These are phyloP conservation scores for Leptographium wingfieldii DNA, from an alignment of 2,329 filamentous ascomycete genomes.

Conservation along the genomic window DNA sequence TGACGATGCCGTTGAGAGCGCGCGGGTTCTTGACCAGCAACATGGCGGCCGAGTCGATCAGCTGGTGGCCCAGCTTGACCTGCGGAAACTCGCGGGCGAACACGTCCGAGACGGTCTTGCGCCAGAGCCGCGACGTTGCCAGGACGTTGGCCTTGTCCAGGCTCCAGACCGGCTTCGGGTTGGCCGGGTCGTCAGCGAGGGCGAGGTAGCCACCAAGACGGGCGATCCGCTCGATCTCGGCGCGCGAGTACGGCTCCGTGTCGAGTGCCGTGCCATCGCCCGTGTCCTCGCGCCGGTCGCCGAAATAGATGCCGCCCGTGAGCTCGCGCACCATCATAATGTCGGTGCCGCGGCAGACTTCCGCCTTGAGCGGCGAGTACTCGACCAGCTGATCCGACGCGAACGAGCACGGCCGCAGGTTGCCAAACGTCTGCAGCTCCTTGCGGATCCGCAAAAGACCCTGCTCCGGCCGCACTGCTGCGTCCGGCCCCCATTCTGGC, in stretches of 20 bases:
- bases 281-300: slow-evolving; percentile 69
- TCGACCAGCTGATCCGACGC: slow-evolving; percentile 76
- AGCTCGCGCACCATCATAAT: slow-evolving; percentile 88
- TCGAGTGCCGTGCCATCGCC: slow-evolving; percentile 67
- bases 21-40: slow-evolving; percentile 90
- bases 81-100: slow-evolving; percentile 85
- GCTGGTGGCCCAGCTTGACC: slow-evolving; percentile 71
- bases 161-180: slow-evolving; percentile 54
- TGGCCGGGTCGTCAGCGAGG: slow-evolving; percentile 53
- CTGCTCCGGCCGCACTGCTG: slow-evolving; percentile 74
- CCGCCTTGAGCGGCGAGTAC: slow-evolving; percentile 73
- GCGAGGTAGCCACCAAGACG: slow-evolving; percentile 73
- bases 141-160: slow-evolving; percentile 96
- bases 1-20: slow-evolving; percentile 75
- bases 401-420: slow-evolving; percentile 93
- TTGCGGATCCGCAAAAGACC: slow-evolving; percentile 84
- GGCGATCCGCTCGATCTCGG: slow-evolving; percentile 80
- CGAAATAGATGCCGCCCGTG: slow-evolving; percentile 92
- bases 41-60: slow-evolving; percentile 97
- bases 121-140: slow-evolving; percentile 80
- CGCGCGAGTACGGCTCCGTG: slow-evolving; percentile 72
- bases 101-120: slow-evolving; percentile 72
- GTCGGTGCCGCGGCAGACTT: slow-evolving; percentile 76
- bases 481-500: slow-evolving; percentile 88
- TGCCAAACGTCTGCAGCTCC: slow-evolving; percentile 87